Conservation (phyloP, 2,329 filamentous ascomycete genomes). For the Clathrospora elynae region DNA sequence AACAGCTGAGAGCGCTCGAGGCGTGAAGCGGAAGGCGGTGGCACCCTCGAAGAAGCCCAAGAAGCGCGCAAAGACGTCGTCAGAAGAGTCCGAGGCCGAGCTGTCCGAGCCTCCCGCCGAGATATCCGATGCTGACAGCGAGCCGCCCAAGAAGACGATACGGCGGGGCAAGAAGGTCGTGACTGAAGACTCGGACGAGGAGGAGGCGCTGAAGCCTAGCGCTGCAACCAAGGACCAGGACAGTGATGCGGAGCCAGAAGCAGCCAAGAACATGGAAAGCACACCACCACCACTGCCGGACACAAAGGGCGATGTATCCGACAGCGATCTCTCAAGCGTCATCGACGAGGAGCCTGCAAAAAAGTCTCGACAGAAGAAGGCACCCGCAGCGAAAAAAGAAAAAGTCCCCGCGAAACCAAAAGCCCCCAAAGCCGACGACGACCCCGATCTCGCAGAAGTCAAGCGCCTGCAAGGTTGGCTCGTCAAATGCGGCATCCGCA, state of each 20-base stretch:
- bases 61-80: constrained; percentile 17
- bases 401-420: constrained; percentile 49
- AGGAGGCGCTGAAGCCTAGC: constrained; percentile 18
- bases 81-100: constrained; percentile 38
- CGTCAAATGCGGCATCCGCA: constrained; percentile 87
- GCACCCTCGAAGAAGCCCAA: constrained; percentile 36
- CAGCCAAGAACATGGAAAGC: constrained; percentile 23
- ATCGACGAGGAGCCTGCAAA: constrained; percentile 74
- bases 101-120: constrained; percentile 23
- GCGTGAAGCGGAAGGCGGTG: constrained; percentile 41
- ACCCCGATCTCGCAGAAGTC: constrained; percentile 76
- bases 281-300: too few species aligned
- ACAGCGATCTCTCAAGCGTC: constrained; percentile 74
- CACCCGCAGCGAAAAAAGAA: constrained; percentile 29
- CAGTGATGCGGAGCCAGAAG: constrained; percentile 17
- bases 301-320: constrained; percentile 48
- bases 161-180: constrained; percentile 35
- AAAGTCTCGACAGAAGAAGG: constrained; percentile 56
- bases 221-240: constrained; percentile 19
- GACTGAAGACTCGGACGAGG: constrained; percentile 38
- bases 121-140: constrained; percentile 34
- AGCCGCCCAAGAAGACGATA: constrained; percentile 31
- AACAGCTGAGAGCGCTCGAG: constrained; percentile 17
- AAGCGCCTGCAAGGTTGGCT: constrained; percentile 88
- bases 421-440: constrained; percentile 48